phyloP scores from a whole-genome alignment of 306 rosid genomes.

The Urtica urens region DNA sequence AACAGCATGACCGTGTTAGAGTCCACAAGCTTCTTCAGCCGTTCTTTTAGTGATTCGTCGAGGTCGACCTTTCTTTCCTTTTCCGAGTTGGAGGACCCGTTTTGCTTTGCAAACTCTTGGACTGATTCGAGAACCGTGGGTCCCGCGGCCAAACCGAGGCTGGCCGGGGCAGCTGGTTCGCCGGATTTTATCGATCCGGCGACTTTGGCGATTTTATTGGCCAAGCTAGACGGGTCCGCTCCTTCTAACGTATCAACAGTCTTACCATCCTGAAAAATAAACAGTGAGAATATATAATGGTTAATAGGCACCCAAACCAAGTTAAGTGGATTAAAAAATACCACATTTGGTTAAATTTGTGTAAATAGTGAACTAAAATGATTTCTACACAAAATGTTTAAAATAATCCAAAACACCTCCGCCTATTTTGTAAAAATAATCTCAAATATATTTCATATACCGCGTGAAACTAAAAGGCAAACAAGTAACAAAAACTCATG shows the following conservation, averaged over 20 bases:
- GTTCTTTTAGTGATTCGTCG: slow-evolving; percentile 29
- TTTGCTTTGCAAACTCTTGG: slow-evolving; percentile 49
- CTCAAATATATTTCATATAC: no score
- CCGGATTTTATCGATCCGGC: slow-evolving; percentile 61
- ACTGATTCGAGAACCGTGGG: slow-evolving; percentile 60
- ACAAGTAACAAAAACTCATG: no score
- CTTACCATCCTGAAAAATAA: slow-evolving; percentile 63
- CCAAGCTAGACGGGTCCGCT: slow-evolving; percentile 97
- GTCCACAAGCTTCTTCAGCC: slow-evolving; percentile 46
- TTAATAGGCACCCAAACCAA: no score
- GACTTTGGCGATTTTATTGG: slow-evolving; percentile 79
- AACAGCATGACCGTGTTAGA: slow-evolving; percentile 60
- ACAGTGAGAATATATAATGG: slow-evolving; percentile 4
- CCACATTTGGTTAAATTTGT: no score
- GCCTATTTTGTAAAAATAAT: no score
- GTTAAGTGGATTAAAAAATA: no score
- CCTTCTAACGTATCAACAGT: slow-evolving; percentile 80
- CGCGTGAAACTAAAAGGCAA: no score
- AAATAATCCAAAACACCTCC: no score
- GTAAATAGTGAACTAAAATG: no score
- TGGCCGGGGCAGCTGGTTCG: slow-evolving; percentile 81
- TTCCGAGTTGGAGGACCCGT: slow-evolving; percentile 39
- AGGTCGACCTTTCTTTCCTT: slow-evolving; percentile 32
- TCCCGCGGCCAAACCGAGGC: slow-evolving; percentile 91
- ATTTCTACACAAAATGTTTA: no score